Evolutionary conservation across 2,329 filamentous ascomycete genomes (phyloP), one percentile per base, ranked within the genome.

Genomic region (Hirsutella rhossiliensis): DNA sequence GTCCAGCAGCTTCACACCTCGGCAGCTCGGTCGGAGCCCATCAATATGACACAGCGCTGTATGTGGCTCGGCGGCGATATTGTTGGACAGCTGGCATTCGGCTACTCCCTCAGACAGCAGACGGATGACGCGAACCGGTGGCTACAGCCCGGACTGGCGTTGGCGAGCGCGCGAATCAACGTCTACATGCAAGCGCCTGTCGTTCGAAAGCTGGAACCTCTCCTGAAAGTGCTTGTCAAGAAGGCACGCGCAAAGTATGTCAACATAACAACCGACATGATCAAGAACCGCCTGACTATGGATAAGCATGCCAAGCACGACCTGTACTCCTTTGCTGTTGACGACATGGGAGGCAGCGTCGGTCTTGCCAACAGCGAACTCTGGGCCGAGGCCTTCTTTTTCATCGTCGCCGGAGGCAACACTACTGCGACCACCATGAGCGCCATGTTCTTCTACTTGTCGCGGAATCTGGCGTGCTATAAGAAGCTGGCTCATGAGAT

Each of bases 151-250:
- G 32, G 32, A 7, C 13, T 34, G 13, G 32, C 32, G 17, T n/a
- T 34, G 13, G 32, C 32, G 7, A 34, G 32, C 15, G 32, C 32
- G 7, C 8, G 32, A n/a, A 34, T 34, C 13, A 34, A 34, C 32
- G 32, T 44, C 29, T 44, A 40, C 42, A 44, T 44, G 36, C 42
- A 40, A 18, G 8, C 42, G 5, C 18, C 32, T 34, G 13, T 40
- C 12, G 15, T 44, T 11, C 36, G 37, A 3, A 38, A 39, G 38
- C 29, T 44, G 18, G 36, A 34, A n/a, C 32, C 42, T 4, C 29
- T 32, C 7, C 37, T 30, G 17, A 44, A 44, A 37, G 40, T 41
- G 15, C 31, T 41, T 32, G 30, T 41, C 29, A 41, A 19, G 27
- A 41, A 28, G 28, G 18, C 40, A 6, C 30, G 40, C 42, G 38